These are phyloP conservation scores for Uncinocarpus reesii DNA, from an alignment of 2,329 filamentous ascomycete species.

Conservation along the genomic window DNA sequence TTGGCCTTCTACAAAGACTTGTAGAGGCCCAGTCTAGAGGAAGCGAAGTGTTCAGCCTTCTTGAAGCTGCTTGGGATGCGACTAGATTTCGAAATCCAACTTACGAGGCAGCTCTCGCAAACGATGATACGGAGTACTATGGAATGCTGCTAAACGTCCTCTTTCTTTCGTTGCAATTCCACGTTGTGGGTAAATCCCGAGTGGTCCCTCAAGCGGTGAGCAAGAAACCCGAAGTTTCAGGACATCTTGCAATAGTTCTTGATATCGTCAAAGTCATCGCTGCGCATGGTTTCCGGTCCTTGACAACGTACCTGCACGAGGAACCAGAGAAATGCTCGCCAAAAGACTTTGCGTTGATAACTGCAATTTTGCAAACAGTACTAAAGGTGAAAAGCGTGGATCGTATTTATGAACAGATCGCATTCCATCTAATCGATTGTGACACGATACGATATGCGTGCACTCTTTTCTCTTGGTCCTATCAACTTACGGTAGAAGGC, in stretches of 20 bases:
- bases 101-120: slow-evolving; percentile 50
- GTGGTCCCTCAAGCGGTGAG: slow-evolving; percentile 27
- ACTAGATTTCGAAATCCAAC: slow-evolving; percentile 45
- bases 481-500: slow-evolving; percentile 62
- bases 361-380: slow-evolving; percentile 75
- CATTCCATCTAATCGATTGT: slow-evolving; percentile 54
- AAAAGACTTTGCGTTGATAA: slow-evolving; percentile 76
- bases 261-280: slow-evolving; percentile 73
- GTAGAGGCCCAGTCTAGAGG: slow-evolving; percentile 47
- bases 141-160: slow-evolving; percentile 73
- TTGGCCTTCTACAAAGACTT: slow-evolving; percentile 72
- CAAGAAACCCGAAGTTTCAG: slow-evolving; percentile 32
- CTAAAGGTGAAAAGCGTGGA: slow-evolving; percentile 68
- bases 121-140: slow-evolving; percentile 59
- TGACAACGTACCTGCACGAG: slow-evolving; percentile 75
- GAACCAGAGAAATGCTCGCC: slow-evolving; percentile 54
- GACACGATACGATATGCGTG: slow-evolving; percentile 70
- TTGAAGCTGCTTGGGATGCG: slow-evolving; percentile 52
- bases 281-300: slow-evolving; percentile 66
- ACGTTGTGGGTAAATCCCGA: slow-evolving; percentile 29
- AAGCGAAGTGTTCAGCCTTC: slow-evolving; percentile 44
- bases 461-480: slow-evolving; percentile 87
- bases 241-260: slow-evolving; percentile 52
- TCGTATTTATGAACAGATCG: slow-evolving; percentile 58
- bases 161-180: slow-evolving; percentile 63